Conservation (phyloP, 768 basidiomycete genomes). For the Crepidotus variabilis region DNA sequence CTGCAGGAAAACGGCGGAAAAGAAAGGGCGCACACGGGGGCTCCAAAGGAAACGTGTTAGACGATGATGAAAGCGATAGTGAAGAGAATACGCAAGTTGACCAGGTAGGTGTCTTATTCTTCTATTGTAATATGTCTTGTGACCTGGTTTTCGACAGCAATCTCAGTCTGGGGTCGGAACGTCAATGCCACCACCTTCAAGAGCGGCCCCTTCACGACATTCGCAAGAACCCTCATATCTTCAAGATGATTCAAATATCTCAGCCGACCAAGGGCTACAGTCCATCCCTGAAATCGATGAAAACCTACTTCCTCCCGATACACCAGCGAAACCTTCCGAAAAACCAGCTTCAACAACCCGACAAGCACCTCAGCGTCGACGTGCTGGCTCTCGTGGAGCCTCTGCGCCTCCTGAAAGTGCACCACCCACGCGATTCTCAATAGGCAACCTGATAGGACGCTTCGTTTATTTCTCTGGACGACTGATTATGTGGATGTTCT, state of each 20-base stretch:
- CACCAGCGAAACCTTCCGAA: slow-evolving; percentile 21
- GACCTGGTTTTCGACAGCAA: slow-evolving; percentile 17
- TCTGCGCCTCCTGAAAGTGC: slow-evolving; percentile 18
- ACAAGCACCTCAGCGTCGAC: slow-evolving; percentile 17
- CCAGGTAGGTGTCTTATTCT: slow-evolving; percentile 20
- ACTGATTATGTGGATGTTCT: slow-evolving; percentile 17
- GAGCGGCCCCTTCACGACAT: slow-evolving; percentile 29
- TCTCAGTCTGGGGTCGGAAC: slow-evolving; percentile 30
- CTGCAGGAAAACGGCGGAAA: slow-evolving; percentile 62
- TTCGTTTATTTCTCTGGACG: slow-evolving; percentile 29
- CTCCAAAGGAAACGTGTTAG: slow-evolving; percentile 37
- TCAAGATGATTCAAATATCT: slow-evolving; percentile 35
- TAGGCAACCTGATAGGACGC: slow-evolving; percentile 41
- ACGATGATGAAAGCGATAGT: slow-evolving; percentile 45
- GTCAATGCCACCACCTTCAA: slow-evolving; percentile 35
- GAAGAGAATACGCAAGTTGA: slow-evolving; percentile 39
- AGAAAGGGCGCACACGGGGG: slow-evolving; percentile 36
- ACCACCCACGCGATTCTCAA: slow-evolving; percentile 25
- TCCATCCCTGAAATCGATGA: slow-evolving; percentile 69
- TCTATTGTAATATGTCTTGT: slow-evolving; percentile 11
- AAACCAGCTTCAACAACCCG: slow-evolving; percentile 15
- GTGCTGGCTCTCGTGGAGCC: slow-evolving; percentile 20
- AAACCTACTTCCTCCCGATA: slow-evolving; percentile 18
- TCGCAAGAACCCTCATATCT: slow-evolving; percentile 39
- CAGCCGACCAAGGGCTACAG: slow-evolving; percentile 50